Conservation (phyloP, 2,329 filamentous ascomycete genomes). For the Ramularia collo-cygni region DNA sequence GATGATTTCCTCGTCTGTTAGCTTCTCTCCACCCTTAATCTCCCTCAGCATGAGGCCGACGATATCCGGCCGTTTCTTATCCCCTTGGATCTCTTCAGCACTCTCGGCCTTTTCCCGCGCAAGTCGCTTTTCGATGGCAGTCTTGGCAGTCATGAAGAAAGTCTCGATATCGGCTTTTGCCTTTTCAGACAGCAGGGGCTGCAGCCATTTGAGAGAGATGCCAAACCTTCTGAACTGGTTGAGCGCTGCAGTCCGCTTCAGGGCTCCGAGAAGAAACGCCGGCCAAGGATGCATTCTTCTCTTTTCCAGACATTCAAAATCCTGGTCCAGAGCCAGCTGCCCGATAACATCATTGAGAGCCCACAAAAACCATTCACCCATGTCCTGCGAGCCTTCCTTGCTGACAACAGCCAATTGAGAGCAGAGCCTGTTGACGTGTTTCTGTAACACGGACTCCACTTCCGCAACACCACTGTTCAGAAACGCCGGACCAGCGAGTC, state of each 20-base stretch:
- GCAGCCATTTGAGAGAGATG: conserved; percentile 11
- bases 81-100: neutral
- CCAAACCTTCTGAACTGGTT: conserved; percentile 19
- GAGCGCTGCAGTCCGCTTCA: conserved; percentile 13
- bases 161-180: conserved; percentile 5
- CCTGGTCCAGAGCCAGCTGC: conserved; percentile 49
- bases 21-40: conserved; percentile 16
- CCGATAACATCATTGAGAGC: conserved; percentile 67
- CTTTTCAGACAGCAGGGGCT: conserved; percentile 9
- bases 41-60: conserved; percentile 19
- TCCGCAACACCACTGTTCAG: conserved; percentile 18
- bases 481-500: conserved; percentile 16
- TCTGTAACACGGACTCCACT: conserved; percentile 19
- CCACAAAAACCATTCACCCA: conserved; percentile 71
- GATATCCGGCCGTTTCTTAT: conserved; percentile 14
- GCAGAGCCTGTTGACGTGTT: conserved; percentile 17
- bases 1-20: conserved; percentile 14
- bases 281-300: conserved; percentile 21
- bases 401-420: conserved; percentile 12
- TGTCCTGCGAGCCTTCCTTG: conserved; percentile 52
- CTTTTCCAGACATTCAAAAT: conserved; percentile 29
- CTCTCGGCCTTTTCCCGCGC: conserved; percentile 7
- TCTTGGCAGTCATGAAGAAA: conserved; percentile 14
- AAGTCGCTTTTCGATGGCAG: conserved; percentile 14
- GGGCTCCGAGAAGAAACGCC: conserved; percentile 13